A percentile compares a stretch with the other conserved stretches of the same genome.
Evolutionary conservation across 257 asterid species (phyloP).

Genomic region (Jacaranda copaia): DNA sequence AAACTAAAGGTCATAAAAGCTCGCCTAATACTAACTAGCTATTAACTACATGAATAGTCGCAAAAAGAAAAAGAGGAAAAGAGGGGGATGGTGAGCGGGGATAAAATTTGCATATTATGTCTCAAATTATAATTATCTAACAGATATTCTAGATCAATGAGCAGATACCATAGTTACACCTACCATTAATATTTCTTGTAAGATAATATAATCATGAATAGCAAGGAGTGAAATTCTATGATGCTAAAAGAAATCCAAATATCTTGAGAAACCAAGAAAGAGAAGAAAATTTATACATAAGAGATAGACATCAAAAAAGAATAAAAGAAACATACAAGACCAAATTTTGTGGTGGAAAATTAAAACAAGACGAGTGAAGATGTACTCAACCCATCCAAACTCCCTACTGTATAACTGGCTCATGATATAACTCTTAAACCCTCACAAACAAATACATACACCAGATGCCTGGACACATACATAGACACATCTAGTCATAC

Average conservation of each 20-base stretch:
- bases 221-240: background rate
- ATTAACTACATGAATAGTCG: slow-evolving; percentile 30
- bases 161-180: background rate
- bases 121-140: slow-evolving; percentile 19
- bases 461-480: background rate
- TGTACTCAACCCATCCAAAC: background rate
- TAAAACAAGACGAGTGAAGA: background rate
- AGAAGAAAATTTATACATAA: background rate
- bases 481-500: no score
- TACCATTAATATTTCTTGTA: background rate
- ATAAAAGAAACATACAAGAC: background rate
- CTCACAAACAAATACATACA: slow-evolving; percentile 1
- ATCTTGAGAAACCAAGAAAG: background rate
- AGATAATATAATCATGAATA: slow-evolving; percentile 2
- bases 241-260: slow-evolving; percentile 2
- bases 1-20: slow-evolving; percentile 30
- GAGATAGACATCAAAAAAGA: background rate
- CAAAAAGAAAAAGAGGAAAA: background rate
- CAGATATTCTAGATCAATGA: slow-evolving; percentile 14
- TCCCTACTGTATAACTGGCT: background rate
- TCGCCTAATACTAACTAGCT: slow-evolving; percentile 30
- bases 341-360: background rate
- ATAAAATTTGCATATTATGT: slow-evolving; percentile 4
- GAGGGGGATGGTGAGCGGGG: background rate
- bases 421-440: background rate